A percentile compares a stretch with the other conserved stretches of the same genome.
These are phyloP conservation scores for Astragalus glycyphyllos DNA, from an alignment of 306 rosid species.

Conservation along the genomic window DNA sequence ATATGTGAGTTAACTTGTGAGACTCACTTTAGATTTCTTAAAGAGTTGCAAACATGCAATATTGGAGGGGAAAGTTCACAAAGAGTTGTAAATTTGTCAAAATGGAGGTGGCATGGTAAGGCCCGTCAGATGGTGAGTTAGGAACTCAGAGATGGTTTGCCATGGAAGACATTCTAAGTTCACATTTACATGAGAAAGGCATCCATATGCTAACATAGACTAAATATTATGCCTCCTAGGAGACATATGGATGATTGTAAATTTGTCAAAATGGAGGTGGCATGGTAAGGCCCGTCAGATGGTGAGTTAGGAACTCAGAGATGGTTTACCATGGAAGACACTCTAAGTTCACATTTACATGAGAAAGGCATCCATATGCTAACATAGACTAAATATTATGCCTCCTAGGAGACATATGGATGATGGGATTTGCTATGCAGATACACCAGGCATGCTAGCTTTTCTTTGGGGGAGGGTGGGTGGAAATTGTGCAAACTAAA, in stretches of 20 bases:
- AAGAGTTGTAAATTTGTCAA: no score
- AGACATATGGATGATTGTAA: constrained; percentile 19
- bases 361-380: constrained; percentile 16
- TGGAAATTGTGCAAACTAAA: neutral
- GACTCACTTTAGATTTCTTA: no score
- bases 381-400: constrained; percentile 8
- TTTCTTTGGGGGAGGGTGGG: neutral
- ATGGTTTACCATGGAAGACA: no score
- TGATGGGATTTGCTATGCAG: constrained; percentile 9
- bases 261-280: no score
- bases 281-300: no score
- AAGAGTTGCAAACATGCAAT: no score
- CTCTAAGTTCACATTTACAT: constrained; percentile 1
- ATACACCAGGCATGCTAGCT: neutral
- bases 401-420: constrained; percentile 1
- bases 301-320: no score
- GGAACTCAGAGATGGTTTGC: no score
- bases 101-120: no score
- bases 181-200: constrained; percentile 23
- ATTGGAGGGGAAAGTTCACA: no score
- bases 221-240: constrained; percentile 1
- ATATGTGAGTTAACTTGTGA: no score
- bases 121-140: no score
- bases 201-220: constrained; percentile 1
- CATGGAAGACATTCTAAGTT: neutral